Evolutionary conservation across 2,329 filamentous ascomycete species (phyloP).

Genomic region (Pochonia chlamydosporia): DNA sequence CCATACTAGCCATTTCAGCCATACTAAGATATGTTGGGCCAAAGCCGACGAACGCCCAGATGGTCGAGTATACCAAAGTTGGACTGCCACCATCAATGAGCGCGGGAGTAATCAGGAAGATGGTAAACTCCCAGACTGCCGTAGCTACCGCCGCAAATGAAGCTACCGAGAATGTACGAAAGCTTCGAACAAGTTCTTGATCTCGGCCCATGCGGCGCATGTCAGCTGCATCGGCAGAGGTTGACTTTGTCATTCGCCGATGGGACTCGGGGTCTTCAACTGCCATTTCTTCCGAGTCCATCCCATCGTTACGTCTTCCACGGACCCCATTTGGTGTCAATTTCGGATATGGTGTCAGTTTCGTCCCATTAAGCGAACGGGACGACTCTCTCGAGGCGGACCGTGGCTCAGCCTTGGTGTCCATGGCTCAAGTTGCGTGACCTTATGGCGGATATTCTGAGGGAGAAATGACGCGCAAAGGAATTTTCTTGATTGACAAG

Average conservation of each 20-base stretch:
- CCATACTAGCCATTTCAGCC: slow-evolving; percentile 14
- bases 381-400: too few relatives aligned
- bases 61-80: slow-evolving; percentile 1
- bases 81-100: slow-evolving; percentile 6
- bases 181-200: slow-evolving; percentile 7
- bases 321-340: too few relatives aligned
- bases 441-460: too few relatives aligned
- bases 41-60: slow-evolving; percentile 8
- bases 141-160: slow-evolving; percentile 7
- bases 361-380: too few relatives aligned
- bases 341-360: too few relatives aligned
- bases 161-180: slow-evolving; percentile 5
- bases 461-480: too few relatives aligned
- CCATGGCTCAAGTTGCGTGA: too few relatives aligned
- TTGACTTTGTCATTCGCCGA: slow-evolving; percentile 5
- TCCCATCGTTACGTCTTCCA: too few relatives aligned
- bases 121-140: slow-evolving; percentile 2
- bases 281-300: too few relatives aligned
- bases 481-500: too few relatives aligned
- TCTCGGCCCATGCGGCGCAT: slow-evolving; percentile 8
- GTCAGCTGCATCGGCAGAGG: slow-evolving; percentile 3
- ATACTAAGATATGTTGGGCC: slow-evolving; percentile 9
- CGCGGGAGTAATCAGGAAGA: slow-evolving; percentile 5
- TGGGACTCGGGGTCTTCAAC: not conserved
- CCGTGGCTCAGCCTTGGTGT: too few relatives aligned